Evolutionary conservation across 352 stramenopile genomes (phyloP).

Genomic region (Phytophthora palmivora): DNA sequence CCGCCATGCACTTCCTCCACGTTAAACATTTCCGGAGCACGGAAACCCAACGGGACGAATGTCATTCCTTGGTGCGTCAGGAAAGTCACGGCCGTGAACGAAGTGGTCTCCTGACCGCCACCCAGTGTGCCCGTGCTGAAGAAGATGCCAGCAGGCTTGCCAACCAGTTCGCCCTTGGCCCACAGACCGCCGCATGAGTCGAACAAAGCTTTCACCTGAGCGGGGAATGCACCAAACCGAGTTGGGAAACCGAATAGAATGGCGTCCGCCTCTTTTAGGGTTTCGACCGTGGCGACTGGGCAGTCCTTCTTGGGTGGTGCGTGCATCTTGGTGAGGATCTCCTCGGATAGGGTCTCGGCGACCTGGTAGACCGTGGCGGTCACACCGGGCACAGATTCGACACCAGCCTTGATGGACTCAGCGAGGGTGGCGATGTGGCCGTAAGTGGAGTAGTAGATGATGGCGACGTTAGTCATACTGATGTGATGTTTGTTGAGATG

Average conservation of each 20-base stretch:
- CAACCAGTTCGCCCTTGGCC: slow-evolving; percentile 26
- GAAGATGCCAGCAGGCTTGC: slow-evolving; percentile 37
- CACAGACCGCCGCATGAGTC: slow-evolving; percentile 37
- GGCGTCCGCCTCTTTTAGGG: slow-evolving; percentile 32
- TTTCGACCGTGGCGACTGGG: slow-evolving; percentile 26
- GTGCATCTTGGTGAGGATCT: slow-evolving; percentile 21
- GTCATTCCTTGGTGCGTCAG: slow-evolving; percentile 33
- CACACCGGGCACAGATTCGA: slow-evolving; percentile 31
- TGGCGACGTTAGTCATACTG: slow-evolving; percentile 37
- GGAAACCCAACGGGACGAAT: slow-evolving; percentile 33
- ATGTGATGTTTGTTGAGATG: background rate
- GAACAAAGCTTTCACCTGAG: slow-evolving; percentile 37
- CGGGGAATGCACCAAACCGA: slow-evolving; percentile 30
- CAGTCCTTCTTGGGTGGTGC: slow-evolving; percentile 34
- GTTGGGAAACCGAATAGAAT: slow-evolving; percentile 41
- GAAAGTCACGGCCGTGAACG: slow-evolving; percentile 37
- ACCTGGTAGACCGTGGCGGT: slow-evolving; percentile 34
- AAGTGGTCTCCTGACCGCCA: slow-evolving; percentile 35
- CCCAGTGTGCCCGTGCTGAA: slow-evolving; percentile 38
- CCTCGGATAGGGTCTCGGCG: slow-evolving; percentile 24
- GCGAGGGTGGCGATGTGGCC: slow-evolving; percentile 29
- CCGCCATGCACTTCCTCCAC: slow-evolving; percentile 37
- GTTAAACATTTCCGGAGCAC: slow-evolving; percentile 31
- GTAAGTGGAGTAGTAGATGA: slow-evolving; percentile 43
- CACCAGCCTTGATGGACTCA: slow-evolving; percentile 22